Evolutionary conservation across 768 basidiomycete species (phyloP).

Genomic region (Amanita exitialis): DNA sequence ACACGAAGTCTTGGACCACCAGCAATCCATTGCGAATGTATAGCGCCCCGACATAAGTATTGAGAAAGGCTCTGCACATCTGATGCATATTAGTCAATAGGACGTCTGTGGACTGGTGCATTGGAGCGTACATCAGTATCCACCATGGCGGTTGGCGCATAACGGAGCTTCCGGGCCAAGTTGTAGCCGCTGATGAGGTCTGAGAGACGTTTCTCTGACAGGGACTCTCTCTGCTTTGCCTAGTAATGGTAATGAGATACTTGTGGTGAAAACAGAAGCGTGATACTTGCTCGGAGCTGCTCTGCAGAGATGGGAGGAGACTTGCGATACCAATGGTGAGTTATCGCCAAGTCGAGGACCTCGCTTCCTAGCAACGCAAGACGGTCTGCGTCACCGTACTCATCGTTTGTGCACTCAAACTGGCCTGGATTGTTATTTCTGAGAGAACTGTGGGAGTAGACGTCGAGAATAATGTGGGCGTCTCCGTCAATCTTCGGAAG

Average conservation of each 20-base stretch:
- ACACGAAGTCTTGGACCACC: constrained; percentile 47
- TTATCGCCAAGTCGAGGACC: constrained; percentile 42
- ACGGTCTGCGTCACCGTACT: constrained; percentile 51
- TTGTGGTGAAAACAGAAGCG: constrained; percentile 1
- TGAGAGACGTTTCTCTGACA: constrained; percentile 2
- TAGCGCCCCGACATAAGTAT: constrained; percentile 56
- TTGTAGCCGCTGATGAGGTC: constrained; percentile 23
- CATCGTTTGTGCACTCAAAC: constrained; percentile 21
- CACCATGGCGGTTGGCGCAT: constrained; percentile 25
- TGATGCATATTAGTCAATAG: neutral
- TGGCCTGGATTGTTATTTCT: constrained; percentile 10
- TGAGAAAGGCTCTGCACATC: constrained; percentile 34
- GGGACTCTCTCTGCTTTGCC: constrained; percentile 1
- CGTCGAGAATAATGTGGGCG: constrained; percentile 42
- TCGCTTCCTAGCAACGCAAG: constrained; percentile 47
- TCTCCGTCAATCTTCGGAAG: constrained; percentile 50
- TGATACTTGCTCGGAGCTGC: constrained; percentile 32
- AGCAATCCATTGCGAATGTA: constrained; percentile 45
- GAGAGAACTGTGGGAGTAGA: constrained; percentile 41
- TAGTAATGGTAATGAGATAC: neutral
- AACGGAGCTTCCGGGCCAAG: constrained; percentile 44
- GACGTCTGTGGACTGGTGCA: neutral
- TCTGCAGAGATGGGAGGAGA: constrained; percentile 29
- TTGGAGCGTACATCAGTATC: constrained; percentile 15
- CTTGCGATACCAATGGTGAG: constrained; percentile 36